Conservation (phyloP, 1,284 basidiomycete species). For the Tilletia walkeri region DNA sequence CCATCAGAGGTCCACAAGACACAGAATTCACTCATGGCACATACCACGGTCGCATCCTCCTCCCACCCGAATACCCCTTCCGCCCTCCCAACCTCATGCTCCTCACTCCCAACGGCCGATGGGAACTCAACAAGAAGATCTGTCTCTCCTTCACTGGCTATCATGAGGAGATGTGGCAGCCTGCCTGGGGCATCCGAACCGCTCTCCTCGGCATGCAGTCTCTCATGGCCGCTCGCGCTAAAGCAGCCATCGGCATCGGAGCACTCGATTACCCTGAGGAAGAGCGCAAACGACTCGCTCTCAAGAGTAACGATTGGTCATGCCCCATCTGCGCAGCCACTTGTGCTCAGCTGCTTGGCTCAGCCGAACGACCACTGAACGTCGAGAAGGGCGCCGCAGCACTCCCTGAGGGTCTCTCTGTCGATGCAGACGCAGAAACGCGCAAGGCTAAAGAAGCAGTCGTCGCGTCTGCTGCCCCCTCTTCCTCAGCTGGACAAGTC, state of each 20-base stretch:
- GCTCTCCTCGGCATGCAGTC: constrained; percentile 62
- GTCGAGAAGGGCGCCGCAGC: background rate
- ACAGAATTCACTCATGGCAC: constrained; percentile 55
- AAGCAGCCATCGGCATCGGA: constrained; percentile 83
- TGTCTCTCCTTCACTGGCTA: constrained; percentile 54
- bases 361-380: too few relatives aligned
- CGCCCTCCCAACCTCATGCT: constrained; percentile 89
- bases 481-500: background rate
- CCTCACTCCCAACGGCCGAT: constrained; percentile 90
- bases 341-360: background rate
- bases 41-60: constrained; percentile 85
- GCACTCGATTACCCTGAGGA: constrained; percentile 87
- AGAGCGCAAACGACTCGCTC: constrained; percentile 69
- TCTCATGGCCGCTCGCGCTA: constrained; percentile 48
- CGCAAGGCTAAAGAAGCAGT: constrained; percentile 2
- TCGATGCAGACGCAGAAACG: background rate
- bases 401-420: background rate
- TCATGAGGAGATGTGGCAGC: constrained; percentile 81
- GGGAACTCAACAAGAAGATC: constrained; percentile 90
- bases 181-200: constrained; percentile 94
- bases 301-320: constrained; percentile 13
- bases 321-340: constrained; percentile 1
- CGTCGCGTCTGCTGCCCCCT: background rate
- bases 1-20: constrained; percentile 73
- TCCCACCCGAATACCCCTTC: constrained; percentile 92